Percentiles rank a stretch among this genome's conserved stretches.
Evolutionary conservation across 345 rosid genomes (phyloP).

Genomic region (Heritiera littoralis): DNA sequence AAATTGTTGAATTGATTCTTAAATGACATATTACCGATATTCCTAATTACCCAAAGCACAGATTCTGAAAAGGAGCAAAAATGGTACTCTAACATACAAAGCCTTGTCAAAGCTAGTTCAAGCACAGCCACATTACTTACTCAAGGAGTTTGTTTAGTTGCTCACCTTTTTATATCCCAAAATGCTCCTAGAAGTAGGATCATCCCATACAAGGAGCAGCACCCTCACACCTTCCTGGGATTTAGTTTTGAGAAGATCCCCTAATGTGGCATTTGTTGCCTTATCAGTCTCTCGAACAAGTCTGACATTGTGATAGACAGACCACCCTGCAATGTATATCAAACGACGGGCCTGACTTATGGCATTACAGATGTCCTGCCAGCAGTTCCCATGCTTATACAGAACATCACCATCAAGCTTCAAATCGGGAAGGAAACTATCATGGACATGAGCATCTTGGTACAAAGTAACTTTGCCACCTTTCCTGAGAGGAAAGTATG

Average conservation of each 20-base stretch:
- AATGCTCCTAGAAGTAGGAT: constrained; percentile 83
- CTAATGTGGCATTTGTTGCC: constrained; percentile 45
- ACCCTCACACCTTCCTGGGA: constrained; percentile 97
- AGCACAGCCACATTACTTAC: neutral
- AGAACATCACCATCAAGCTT: constrained; percentile 53
- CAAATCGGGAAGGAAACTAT: constrained; percentile 55
- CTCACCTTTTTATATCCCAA: constrained; percentile 68
- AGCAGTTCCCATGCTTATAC: constrained; percentile 63
- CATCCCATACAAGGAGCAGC: constrained; percentile 94
- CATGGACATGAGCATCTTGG: constrained; percentile 90
- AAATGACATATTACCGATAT: neutral
- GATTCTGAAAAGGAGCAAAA: neutral
- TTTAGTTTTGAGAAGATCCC: constrained; percentile 79
- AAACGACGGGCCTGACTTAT: constrained; percentile 77
- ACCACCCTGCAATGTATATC: constrained; percentile 90
- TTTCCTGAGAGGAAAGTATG: constrained; percentile 84
- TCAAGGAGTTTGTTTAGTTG: constrained; percentile 17
- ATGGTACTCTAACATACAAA: neutral
- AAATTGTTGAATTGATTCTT: neutral
- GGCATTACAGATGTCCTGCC: constrained; percentile 76
- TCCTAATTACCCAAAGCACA: neutral
- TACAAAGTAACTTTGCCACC: constrained; percentile 82
- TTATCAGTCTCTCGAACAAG: constrained; percentile 57
- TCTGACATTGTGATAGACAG: constrained; percentile 65
- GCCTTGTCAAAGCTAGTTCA: neutral